Conservation (phyloP, 140 eudicot genomes). For the Bidens hawaiensis region DNA sequence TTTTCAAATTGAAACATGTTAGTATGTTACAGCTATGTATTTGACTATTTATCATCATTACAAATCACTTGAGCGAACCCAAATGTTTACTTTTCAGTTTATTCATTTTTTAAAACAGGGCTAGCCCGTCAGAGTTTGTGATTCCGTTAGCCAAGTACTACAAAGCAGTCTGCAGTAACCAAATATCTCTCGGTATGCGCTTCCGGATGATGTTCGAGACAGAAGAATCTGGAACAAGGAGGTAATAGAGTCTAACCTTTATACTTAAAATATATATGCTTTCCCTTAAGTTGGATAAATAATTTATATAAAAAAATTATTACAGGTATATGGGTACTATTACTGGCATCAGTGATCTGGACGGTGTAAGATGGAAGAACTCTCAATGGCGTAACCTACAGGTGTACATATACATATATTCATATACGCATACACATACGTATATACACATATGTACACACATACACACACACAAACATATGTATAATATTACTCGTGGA, state of each 20-base stretch:
- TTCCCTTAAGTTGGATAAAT: background rate
- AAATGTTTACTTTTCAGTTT: background rate
- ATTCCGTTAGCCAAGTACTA: constrained; percentile 92
- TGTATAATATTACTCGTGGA: background rate
- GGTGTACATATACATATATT: constrained; percentile 42
- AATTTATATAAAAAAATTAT: background rate
- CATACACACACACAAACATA: too few relatives aligned
- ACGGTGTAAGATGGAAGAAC: constrained; percentile 90
- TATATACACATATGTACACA: too few relatives aligned
- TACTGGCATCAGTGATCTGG: constrained; percentile 87
- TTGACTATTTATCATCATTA: constrained; percentile 1
- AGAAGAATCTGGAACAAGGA: constrained; percentile 92
- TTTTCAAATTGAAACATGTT: background rate
- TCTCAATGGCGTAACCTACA: constrained; percentile 98
- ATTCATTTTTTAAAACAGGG: constrained; percentile 45
- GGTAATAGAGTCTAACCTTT: constrained; percentile 33
- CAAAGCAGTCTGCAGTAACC: constrained; percentile 73
- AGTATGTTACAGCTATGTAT: background rate
- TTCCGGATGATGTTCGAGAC: constrained; percentile 98
- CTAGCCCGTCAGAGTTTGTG: constrained; percentile 95
- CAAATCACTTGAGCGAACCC: constrained; percentile 11
- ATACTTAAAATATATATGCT: background rate
- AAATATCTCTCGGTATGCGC: constrained; percentile 93
- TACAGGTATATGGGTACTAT: constrained; percentile 97
- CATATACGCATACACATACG: too few relatives aligned